phyloP scores from a whole-genome alignment of 78 protist genomes.

The Bigelowiella natans region DNA sequence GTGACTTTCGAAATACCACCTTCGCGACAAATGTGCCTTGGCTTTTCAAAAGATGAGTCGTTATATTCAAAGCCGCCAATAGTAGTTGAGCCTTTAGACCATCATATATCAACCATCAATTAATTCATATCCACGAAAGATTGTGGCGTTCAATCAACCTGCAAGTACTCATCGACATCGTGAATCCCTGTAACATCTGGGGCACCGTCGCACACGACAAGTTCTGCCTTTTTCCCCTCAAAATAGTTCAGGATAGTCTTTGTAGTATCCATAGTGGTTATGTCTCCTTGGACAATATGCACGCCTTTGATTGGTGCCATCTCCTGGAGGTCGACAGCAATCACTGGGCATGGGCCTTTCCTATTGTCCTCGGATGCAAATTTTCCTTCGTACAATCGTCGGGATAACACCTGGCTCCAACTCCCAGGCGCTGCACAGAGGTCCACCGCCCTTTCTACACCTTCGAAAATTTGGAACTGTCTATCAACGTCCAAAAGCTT shows the following conservation, averaged over 20 bases:
- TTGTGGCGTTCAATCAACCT: slow-evolving; percentile 43
- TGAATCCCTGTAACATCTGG: slow-evolving; percentile 86
- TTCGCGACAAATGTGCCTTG: slow-evolving; percentile 96
- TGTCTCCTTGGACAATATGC: slow-evolving; percentile 87
- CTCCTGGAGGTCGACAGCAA: slow-evolving; percentile 93
- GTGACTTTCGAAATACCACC: too few relatives aligned
- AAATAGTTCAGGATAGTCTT: slow-evolving; percentile 7
- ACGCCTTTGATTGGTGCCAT: slow-evolving; percentile 98
- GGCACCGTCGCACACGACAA: slow-evolving; percentile 98
- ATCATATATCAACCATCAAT: background rate
- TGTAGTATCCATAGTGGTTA: slow-evolving; percentile 68
- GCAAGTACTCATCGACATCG: slow-evolving; percentile 91
- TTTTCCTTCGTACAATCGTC: too few relatives aligned
- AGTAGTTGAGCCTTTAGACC: slow-evolving; percentile 8
- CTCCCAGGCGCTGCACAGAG: slow-evolving; percentile 98
- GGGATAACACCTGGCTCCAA: background rate
- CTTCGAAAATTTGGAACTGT: slow-evolving; percentile 65
- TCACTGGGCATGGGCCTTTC: slow-evolving; percentile 40
- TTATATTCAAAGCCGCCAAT: slow-evolving; percentile 75
- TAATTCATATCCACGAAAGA: background rate
- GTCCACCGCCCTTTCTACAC: slow-evolving; percentile 88
- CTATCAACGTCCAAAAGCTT: slow-evolving; percentile 94
- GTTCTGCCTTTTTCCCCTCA: slow-evolving; percentile 76
- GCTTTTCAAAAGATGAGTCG: slow-evolving; percentile 66
- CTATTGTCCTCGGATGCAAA: background rate